phyloP scores from a whole-genome alignment of 2,329 filamentous ascomycete species.

The Aureobasidium leucospermi region DNA sequence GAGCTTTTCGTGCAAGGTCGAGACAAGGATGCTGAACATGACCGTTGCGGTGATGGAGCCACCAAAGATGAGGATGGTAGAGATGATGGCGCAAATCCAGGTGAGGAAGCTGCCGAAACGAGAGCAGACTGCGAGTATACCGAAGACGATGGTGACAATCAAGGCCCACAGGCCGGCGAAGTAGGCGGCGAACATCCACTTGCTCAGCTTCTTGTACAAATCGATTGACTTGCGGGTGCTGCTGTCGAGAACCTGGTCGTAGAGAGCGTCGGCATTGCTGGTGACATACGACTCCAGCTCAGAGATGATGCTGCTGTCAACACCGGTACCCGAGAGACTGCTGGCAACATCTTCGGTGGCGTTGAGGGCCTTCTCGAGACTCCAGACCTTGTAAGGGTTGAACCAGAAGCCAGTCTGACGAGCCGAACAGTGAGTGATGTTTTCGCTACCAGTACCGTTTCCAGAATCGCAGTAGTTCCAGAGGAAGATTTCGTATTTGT shows the following conservation, averaged over 20 bases:
- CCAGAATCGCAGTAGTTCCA: slow-evolving; percentile 78
- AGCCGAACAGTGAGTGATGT: slow-evolving; percentile 46
- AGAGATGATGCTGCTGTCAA: slow-evolving; percentile 29
- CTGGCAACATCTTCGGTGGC: slow-evolving; percentile 13
- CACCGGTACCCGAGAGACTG: slow-evolving; percentile 17
- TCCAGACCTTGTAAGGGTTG: slow-evolving; percentile 60
- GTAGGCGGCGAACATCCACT: slow-evolving; percentile 80
- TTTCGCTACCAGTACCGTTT: slow-evolving; percentile 39
- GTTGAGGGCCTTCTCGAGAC: slow-evolving; percentile 48
- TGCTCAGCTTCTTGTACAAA: slow-evolving; percentile 64
- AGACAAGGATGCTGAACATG: slow-evolving; percentile 62
- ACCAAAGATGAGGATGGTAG: slow-evolving; percentile 52
- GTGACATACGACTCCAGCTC: slow-evolving; percentile 46
- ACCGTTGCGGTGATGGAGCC: slow-evolving; percentile 69
- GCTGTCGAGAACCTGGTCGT: slow-evolving; percentile 50
- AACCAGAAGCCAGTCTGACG: slow-evolving; percentile 70
- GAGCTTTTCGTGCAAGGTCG: slow-evolving; percentile 58
- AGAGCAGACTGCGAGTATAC: slow-evolving; percentile 76
- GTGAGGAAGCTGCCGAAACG: slow-evolving; percentile 75
- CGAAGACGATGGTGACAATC: slow-evolving; percentile 64
- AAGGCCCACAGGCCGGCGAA: slow-evolving; percentile 65
- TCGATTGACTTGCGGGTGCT: slow-evolving; percentile 61
- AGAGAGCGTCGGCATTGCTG: slow-evolving; percentile 25
- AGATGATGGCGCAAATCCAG: slow-evolving; percentile 61
- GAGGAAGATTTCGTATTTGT: slow-evolving; percentile 73